Conservation (phyloP, 345 rosid genomes). For the Laguncularia racemosa region DNA sequence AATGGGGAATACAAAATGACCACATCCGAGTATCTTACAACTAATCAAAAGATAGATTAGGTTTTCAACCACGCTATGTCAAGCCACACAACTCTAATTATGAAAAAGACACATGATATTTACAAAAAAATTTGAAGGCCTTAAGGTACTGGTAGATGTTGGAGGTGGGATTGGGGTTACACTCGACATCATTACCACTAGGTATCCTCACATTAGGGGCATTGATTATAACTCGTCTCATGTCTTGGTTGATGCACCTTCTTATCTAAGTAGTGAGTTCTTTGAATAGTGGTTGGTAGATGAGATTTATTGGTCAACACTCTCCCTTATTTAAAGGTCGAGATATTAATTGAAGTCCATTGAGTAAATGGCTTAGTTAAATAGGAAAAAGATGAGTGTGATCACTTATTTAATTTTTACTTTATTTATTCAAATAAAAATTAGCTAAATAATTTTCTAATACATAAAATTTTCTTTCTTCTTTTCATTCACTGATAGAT, state of each 20-base stretch:
- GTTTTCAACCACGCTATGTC: conserved; percentile 19
- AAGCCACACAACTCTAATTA: conserved; percentile 13
- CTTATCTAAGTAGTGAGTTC: conserved; percentile 13
- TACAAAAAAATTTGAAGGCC: conserved; percentile 19
- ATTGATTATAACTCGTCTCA: conserved; percentile 26
- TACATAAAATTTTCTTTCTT: too few species aligned
- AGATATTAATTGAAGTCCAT: too few species aligned
- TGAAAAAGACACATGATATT: conserved; percentile 14
- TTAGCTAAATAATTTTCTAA: too few species aligned
- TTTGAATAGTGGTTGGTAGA: too few species aligned
- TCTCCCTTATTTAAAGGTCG: too few species aligned
- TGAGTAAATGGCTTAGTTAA: too few species aligned
- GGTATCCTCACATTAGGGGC: conserved; percentile 18
- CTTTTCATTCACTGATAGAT: too few species aligned
- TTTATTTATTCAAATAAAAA: too few species aligned
- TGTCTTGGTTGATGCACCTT: conserved; percentile 20
- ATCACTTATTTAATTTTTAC: too few species aligned
- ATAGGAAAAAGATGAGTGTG: too few species aligned
- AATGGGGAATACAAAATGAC: conserved; percentile 15
- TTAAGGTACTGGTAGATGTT: conserved; percentile 21
- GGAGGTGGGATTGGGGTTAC: conserved; percentile 26
- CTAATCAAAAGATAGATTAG: conserved; percentile 19
- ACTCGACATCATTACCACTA: conserved; percentile 11
- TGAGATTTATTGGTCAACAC: too few species aligned
- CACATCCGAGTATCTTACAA: conserved; percentile 15